Conservation (phyloP, 139 green algal species). For the Chlorella ohadii region DNA sequence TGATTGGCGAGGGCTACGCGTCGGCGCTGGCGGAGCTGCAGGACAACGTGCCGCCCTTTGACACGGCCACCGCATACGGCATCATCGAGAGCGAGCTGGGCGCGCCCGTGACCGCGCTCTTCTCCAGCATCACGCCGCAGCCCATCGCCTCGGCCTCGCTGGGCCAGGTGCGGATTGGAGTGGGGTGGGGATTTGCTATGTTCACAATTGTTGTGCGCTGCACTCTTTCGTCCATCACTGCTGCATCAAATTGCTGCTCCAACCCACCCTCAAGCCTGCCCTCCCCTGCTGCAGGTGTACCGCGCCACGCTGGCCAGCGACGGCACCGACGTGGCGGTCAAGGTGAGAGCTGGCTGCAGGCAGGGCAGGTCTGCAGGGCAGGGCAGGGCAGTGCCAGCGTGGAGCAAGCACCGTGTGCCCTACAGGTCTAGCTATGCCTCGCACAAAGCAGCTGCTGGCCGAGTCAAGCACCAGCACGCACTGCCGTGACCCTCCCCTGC, state of each 20-base stretch:
- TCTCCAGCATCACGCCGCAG: conserved; percentile 83
- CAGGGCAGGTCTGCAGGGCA: no score
- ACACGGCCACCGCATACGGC: conserved; percentile 19
- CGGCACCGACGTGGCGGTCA: conserved; percentile 94
- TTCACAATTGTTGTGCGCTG: no score
- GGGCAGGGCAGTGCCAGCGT: no score
- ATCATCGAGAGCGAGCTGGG: conserved; percentile 95
- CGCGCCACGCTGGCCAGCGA: conserved; percentile 76
- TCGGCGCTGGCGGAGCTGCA: conserved; percentile 79
- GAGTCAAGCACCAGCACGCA: no score
- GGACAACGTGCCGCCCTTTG: conserved; percentile 65
- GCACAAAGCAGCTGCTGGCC: no score
- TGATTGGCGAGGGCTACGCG: conserved; percentile 69
- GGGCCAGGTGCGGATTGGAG: conserved; percentile 66
- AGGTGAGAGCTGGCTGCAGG: conserved; percentile 54
- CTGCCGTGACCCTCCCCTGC: no score
- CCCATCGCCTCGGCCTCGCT: conserved; percentile 94
- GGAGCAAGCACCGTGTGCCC: no score
- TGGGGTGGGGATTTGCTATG: background rate
- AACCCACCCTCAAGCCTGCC: background rate
- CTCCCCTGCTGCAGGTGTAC: conserved; percentile 83
- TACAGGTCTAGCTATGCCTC: no score
- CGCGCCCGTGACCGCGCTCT: conserved; percentile 81
- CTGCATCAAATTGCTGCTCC: no score
- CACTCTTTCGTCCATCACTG: no score